Conservation (phyloP, 2,329 filamentous ascomycete genomes). For the Sporothrix humicola region DNA sequence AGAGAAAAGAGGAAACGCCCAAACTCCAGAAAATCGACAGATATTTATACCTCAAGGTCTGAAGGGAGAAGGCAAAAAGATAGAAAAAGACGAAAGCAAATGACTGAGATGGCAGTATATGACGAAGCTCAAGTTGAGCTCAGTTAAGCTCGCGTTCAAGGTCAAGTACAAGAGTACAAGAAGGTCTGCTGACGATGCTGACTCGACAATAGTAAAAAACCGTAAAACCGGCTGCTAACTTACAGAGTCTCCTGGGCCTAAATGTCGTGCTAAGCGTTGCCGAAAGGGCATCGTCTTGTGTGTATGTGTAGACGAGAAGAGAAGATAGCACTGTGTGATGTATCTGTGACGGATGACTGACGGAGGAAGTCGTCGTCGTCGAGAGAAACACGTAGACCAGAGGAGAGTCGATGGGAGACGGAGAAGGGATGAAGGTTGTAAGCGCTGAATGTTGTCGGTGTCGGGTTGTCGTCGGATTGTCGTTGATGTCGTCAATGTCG, state of each 20-base stretch:
- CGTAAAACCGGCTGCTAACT: neutral
- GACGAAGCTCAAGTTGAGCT: too few relatives aligned
- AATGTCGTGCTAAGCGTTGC: slow-evolving; percentile 28
- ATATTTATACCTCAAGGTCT: neutral
- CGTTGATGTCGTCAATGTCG: neutral
- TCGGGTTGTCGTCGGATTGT: neutral
- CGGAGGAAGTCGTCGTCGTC: neutral
- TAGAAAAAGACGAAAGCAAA: neutral
- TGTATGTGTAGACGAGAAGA: neutral
- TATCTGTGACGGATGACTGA: neutral
- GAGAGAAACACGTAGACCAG: neutral
- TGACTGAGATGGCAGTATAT: too few relatives aligned
- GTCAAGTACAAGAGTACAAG: too few relatives aligned
- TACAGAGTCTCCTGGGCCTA: slow-evolving; percentile 26
- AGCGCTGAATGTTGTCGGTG: neutral
- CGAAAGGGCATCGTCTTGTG: slow-evolving; percentile 28
- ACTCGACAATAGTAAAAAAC: too few relatives aligned
- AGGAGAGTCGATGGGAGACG: neutral
- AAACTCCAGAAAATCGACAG: too few relatives aligned
- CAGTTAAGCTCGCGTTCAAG: too few relatives aligned
- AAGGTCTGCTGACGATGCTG: too few relatives aligned
- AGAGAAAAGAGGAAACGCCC: too few relatives aligned
- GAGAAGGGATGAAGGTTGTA: neutral
- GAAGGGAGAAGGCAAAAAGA: neutral
- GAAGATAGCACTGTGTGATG: neutral